These are phyloP conservation scores for Ilyonectria robusta DNA, from an alignment of 2,329 filamentous ascomycete species.

Conservation along the genomic window DNA sequence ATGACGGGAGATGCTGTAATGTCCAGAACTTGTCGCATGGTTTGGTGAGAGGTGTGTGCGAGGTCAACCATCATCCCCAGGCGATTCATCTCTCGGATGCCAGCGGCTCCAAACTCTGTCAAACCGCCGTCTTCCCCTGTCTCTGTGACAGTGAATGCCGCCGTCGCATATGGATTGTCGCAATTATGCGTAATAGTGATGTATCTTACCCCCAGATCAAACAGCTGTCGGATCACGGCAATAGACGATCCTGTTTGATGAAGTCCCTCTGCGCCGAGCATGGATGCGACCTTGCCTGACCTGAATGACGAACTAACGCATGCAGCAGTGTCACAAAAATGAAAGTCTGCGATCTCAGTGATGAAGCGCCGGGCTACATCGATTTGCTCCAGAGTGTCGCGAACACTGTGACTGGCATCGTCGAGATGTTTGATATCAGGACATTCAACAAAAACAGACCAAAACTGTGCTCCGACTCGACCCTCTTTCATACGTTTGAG, in stretches of 20 bases:
- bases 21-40: slow-evolving; percentile 35
- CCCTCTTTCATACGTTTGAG: slow-evolving; percentile 31
- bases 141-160: slow-evolving; percentile 34
- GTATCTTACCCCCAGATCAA: slow-evolving; percentile 52
- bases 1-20: slow-evolving; percentile 37
- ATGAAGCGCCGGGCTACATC: slow-evolving; percentile 37
- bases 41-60: slow-evolving; percentile 33
- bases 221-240: slow-evolving; percentile 34
- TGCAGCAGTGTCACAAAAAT: slow-evolving; percentile 29
- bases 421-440: slow-evolving; percentile 2
- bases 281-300: slow-evolving; percentile 23
- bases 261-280: slow-evolving; percentile 34
- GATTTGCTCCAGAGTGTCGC: slow-evolving; percentile 38
- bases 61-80: slow-evolving; percentile 47
- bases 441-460: slow-evolving; percentile 36
- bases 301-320: slow-evolving; percentile 23
- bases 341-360: slow-evolving; percentile 22
- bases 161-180: slow-evolving; percentile 37
- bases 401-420: slow-evolving; percentile 26
- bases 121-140: slow-evolving; percentile 30
- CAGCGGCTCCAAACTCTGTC: slow-evolving; percentile 36
- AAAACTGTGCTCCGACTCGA: slow-evolving; percentile 35
- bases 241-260: slow-evolving; percentile 32
- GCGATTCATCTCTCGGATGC: slow-evolving; percentile 49
- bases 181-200: slow-evolving; percentile 44